Evolutionary conservation across 352 stramenopile genomes (phyloP).

Genomic region (Phytopythium delawarense): DNA sequence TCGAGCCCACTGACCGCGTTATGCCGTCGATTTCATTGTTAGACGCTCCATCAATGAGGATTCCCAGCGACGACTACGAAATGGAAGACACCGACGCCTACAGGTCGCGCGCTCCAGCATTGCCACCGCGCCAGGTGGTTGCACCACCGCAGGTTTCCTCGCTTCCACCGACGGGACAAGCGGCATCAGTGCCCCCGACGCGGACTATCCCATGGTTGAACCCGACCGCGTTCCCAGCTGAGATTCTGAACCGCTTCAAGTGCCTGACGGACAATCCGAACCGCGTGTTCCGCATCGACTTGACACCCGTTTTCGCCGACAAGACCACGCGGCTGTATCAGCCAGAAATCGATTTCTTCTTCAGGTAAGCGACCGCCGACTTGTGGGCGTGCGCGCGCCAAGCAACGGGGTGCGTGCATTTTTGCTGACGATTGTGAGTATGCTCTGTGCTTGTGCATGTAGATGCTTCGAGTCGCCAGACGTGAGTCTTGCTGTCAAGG

Average conservation of each 20-base stretch:
- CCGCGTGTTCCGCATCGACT: constrained; percentile 59
- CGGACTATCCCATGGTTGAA: constrained; percentile 55
- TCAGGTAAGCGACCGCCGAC: constrained; percentile 13
- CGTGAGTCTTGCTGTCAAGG: constrained; percentile 74
- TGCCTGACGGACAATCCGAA: constrained; percentile 55
- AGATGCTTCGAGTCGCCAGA: constrained; percentile 75
- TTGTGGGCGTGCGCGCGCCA: not conserved
- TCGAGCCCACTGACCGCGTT: not conserved
- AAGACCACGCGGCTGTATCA: constrained; percentile 48
- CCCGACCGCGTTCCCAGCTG: constrained; percentile 35
- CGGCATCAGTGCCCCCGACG: constrained; percentile 12
- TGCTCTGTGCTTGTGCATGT: constrained; percentile 3
- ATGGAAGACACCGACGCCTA: constrained; percentile 3
- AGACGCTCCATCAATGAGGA: not conserved
- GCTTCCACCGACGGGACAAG: not conserved
- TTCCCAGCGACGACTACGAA: not conserved
- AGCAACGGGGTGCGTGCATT: not conserved
- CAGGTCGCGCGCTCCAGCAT: not conserved
- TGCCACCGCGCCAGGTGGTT: not conserved
- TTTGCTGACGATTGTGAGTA: not conserved
- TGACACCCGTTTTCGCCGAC: constrained; percentile 48
- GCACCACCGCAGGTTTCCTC: not conserved
- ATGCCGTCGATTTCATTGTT: not conserved
- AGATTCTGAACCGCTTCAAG: constrained; percentile 51
- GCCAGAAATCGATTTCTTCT: constrained; percentile 64